Conservation (phyloP, 768 basidiomycete genomes). For the Lenzites betulinus region DNA sequence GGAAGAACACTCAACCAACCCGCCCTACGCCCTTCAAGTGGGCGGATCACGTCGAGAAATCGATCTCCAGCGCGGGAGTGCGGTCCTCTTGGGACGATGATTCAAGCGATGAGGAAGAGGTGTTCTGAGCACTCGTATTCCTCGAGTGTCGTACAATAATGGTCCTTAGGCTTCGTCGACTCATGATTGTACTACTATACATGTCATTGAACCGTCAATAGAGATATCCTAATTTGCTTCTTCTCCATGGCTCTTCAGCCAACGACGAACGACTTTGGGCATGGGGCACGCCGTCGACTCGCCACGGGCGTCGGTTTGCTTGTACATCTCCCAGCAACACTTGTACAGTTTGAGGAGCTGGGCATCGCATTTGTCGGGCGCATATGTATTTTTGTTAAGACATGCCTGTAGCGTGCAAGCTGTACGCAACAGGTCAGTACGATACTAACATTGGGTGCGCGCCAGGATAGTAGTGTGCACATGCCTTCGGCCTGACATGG, state of each 20-base stretch:
- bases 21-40: background rate
- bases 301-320: constrained; percentile 37
- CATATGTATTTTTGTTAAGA: constrained; percentile 63
- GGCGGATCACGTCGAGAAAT: background rate
- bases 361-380: constrained; percentile 60
- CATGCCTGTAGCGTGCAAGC: constrained; percentile 68
- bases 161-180: too few relatives aligned
- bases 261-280: constrained; percentile 51
- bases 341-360: constrained; percentile 55
- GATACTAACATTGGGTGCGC: too few relatives aligned
- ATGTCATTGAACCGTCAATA: too few relatives aligned
- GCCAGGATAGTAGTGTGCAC: background rate
- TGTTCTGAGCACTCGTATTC: background rate
- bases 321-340: constrained; percentile 65
- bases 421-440: constrained; percentile 27
- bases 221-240: background rate
- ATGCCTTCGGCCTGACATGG: constrained; percentile 32
- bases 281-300: constrained; percentile 67
- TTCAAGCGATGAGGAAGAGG: background rate
- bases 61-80: background rate
- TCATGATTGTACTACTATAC: background rate
- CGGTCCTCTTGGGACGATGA: constrained; percentile 8
- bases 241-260: constrained; percentile 57
- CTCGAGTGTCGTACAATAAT: too few relatives aligned
- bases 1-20: constrained; percentile 1